phyloP scores from a whole-genome alignment of 345 rosid genomes.

The Brassica napus region DNA sequence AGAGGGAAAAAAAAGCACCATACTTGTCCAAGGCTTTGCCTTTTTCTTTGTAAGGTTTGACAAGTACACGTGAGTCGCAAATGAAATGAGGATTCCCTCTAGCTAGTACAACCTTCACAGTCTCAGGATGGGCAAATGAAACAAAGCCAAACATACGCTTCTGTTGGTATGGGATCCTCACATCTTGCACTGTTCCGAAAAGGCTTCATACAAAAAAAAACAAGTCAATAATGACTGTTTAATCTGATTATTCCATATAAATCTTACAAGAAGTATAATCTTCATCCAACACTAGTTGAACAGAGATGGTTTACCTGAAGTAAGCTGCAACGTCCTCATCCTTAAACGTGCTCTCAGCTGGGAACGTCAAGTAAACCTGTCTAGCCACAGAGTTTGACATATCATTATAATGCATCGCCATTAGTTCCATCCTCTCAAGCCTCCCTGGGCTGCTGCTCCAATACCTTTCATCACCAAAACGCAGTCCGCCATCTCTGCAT shows the following conservation, averaged over 20 bases:
- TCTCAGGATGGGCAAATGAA: slow-evolving; percentile 75
- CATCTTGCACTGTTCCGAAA: slow-evolving; percentile 94
- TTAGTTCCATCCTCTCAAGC: slow-evolving; percentile 53
- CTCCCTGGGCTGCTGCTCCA: slow-evolving; percentile 59
- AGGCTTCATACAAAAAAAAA: slow-evolving; percentile 34
- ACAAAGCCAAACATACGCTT: slow-evolving; percentile 99
- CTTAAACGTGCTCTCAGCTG: slow-evolving; percentile 88
- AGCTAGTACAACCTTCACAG: slow-evolving; percentile 75
- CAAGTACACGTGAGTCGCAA: slow-evolving; percentile 92
- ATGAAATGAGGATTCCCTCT: slow-evolving; percentile 94
- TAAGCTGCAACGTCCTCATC: slow-evolving; percentile 93
- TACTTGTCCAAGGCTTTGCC: slow-evolving; percentile 80
- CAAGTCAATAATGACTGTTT: not conserved
- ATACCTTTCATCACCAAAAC: slow-evolving; percentile 56
- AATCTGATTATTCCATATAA: no score
- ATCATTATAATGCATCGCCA: slow-evolving; percentile 57
- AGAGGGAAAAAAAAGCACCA: slow-evolving; percentile 1
- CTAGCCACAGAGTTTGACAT: slow-evolving; percentile 69
- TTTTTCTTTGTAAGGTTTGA: slow-evolving; percentile 97
- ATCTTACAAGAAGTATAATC: not conserved
- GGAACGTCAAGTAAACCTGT: slow-evolving; percentile 95
- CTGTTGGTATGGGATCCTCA: slow-evolving; percentile 93
- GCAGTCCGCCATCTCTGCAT: slow-evolving; percentile 40
- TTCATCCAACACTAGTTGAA: not conserved
- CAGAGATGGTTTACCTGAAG: slow-evolving; percentile 61